Base-by-base conservation (phyloP, 495 filamentous ascomycete genomes). In the Xylaria venustula region DNA sequence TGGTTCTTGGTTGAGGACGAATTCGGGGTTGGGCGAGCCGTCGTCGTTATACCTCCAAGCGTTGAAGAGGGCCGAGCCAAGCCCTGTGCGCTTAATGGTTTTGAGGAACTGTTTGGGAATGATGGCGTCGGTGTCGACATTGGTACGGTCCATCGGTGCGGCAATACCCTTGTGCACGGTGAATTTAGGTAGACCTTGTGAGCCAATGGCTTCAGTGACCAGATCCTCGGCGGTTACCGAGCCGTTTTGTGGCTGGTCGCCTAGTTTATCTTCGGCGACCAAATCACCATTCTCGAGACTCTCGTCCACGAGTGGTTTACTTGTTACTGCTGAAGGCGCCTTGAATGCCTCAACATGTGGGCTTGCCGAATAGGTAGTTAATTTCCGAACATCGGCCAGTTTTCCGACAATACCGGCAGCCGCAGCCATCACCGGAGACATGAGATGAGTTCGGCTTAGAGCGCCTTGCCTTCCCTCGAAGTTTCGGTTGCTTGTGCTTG, bases 31-130 rank as follows among this genome's bases (percentile, higher is more conserved):
- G 62, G 93, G 89, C 19, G 79, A 72, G 56, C 88, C 89, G 59
- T 93, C 87, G 2, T 79, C 73, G 51, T 89, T 82, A 76, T 81
- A 96, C 48, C 94, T 89, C 72, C 89, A 85, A 64, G 87, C 87
- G 73, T 89, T 84, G 80, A 98, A 98, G 58, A 95, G 85, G 42
- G 93, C 94, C 17, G 81, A 81, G 54, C 92, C 92, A 15, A 98
- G 87, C 54, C 94, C 94, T 5, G 94, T 96, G 42, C 94, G 90
- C 83, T 98, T 98, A 77, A 98, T 98, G 41, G 94, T 98, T 80
- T 98, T 98, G 54, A 98, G 82, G 83, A 98, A 98, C 74, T 98
- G 94, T 73, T 98, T 98, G 61, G 94, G 94, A 59, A 98, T 98
- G 74, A 98, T 98, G 66, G 93, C 93, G 68, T 98, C 94, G 28